Evolutionary conservation across 352 stramenopile genomes (phyloP).

Genomic region (Pythium chondricola): DNA sequence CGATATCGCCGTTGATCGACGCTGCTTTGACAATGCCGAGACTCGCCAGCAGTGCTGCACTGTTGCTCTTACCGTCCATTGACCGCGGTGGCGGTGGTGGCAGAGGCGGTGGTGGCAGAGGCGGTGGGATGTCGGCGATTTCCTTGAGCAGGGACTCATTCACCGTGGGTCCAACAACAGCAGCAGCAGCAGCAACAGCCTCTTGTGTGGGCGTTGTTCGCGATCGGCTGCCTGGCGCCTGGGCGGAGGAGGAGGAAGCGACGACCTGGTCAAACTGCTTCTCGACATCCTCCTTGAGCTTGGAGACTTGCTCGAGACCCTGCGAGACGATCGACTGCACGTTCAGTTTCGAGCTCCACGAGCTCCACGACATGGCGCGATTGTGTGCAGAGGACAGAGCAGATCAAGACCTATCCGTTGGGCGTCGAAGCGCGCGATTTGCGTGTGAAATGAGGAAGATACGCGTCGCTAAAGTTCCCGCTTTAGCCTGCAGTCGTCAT

Average conservation of each 20-base stretch:
- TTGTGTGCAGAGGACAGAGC: constrained; percentile 1
- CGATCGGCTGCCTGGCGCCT: constrained; percentile 9
- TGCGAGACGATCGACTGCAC: constrained; percentile 81
- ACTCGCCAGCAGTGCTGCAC: constrained; percentile 9
- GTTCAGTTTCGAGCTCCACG: constrained; percentile 67
- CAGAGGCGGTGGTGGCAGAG: not conserved
- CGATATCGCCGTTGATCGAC: not conserved
- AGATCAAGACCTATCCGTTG: not conserved
- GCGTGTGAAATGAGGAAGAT: not conserved
- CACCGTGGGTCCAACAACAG: not conserved
- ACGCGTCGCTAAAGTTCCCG: not conserved
- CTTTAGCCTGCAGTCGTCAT: not conserved
- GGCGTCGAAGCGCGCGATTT: not conserved
- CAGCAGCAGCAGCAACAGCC: not conserved
- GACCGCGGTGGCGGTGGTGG: constrained; percentile 9
- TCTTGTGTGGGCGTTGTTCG: not conserved
- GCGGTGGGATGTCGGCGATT: no score
- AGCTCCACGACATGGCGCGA: constrained; percentile 42
- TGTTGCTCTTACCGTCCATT: constrained; percentile 11
- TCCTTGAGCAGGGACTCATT: no score
- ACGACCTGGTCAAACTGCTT: constrained; percentile 86
- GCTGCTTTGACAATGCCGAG: constrained; percentile 1
- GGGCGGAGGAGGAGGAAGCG: constrained; percentile 16
- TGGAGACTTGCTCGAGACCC: constrained; percentile 76
- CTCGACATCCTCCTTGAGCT: constrained; percentile 80